These are phyloP conservation scores for Mycosphaerella arachidis DNA, from an alignment of 2,329 filamentous ascomycete species.

Conservation along the genomic window DNA sequence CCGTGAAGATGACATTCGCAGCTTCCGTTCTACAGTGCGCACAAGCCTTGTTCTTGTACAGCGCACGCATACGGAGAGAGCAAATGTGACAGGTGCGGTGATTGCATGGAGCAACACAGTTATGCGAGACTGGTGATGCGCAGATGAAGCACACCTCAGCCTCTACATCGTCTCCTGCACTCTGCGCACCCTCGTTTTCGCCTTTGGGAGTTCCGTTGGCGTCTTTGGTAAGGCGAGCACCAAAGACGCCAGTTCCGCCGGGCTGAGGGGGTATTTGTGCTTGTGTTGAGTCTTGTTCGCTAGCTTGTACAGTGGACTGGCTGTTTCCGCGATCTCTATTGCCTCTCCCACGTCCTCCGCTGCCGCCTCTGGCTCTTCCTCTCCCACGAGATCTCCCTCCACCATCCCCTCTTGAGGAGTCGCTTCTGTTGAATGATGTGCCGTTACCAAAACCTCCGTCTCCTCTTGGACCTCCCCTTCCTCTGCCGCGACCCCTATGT, in stretches of 20 bases:
- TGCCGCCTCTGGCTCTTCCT: conserved; percentile 30
- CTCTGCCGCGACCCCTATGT: conserved; percentile 18
- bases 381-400: conserved; percentile 19
- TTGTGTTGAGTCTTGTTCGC: conserved; percentile 21
- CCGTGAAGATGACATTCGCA: conserved; percentile 85
- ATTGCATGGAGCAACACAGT: conserved; percentile 88
- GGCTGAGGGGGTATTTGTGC: conserved; percentile 36
- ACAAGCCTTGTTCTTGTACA: conserved; percentile 96
- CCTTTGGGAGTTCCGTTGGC: conserved; percentile 37
- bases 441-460: not conserved
- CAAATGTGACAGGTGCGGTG: conserved; percentile 97
- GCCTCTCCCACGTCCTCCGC: conserved; percentile 35
- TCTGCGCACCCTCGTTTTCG: conserved; percentile 21
- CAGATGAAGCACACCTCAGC: conserved; percentile 96
- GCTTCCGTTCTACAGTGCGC: conserved; percentile 86
- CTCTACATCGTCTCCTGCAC: conserved; percentile 31
- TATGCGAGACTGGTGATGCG: conserved; percentile 81
- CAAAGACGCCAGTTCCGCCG: conserved; percentile 38
- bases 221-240: conserved; percentile 47
- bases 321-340: conserved; percentile 31
- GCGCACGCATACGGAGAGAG: conserved; percentile 78
- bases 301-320: conserved; percentile 21
- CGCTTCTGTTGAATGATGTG: conserved; percentile 5
- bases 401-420: conserved; percentile 9
- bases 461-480: conserved; percentile 13